Evolutionary conservation across 805 yeast genomes (phyloP), one percentile per base, ranked within the genome.

Genomic region (Kuraishia hungarica): DNA sequence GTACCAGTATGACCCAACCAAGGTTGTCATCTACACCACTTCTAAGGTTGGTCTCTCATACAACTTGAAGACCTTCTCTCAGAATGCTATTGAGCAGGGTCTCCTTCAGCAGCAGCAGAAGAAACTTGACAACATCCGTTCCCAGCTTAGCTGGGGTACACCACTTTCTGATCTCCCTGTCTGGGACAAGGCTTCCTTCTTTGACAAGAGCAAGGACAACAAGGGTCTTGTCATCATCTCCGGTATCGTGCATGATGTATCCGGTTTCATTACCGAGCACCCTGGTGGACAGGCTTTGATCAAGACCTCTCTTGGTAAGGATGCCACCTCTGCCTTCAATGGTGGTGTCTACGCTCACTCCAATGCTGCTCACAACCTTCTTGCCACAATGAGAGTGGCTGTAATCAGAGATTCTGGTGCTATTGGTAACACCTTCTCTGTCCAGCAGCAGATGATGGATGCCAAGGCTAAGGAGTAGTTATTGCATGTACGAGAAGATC

Each of bases 311-410:
- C 84, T 89, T 56, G 97, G 97, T 13, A 89, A 87, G 68, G 97
- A 92, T 68, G 97, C 96, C 8, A 91, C 97, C 2, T 84, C 87
- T 53, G 97, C 96, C 1, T 92, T 92, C 70, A 90, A 86, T 67
- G 97, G 98, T 22, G 97, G 97, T 2, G 97, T 92, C 13, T 92
- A 92, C 71, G 82, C 83, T 55, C 98, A 92, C 69, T 87, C 94
- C 62, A 90, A 93, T 56, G 97, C 97, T 0, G 97, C 97, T 1
- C 87, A 86, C 65, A 92, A 92, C 70, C 71, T 92, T 57, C 74
- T 92, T 57, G 96, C 97, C 1, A 92, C 87, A 17, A 81, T 87
- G 88, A 83, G 96, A 77, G 83, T 88, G 19, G 94, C 93, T 24
- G 86, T 88, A 48, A 80, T 87, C 57, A 78, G 83, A 68, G 92